Evolutionary conservation across 129 eudicot genomes (phyloP).

Genomic region (Escallonia rubra): DNA sequence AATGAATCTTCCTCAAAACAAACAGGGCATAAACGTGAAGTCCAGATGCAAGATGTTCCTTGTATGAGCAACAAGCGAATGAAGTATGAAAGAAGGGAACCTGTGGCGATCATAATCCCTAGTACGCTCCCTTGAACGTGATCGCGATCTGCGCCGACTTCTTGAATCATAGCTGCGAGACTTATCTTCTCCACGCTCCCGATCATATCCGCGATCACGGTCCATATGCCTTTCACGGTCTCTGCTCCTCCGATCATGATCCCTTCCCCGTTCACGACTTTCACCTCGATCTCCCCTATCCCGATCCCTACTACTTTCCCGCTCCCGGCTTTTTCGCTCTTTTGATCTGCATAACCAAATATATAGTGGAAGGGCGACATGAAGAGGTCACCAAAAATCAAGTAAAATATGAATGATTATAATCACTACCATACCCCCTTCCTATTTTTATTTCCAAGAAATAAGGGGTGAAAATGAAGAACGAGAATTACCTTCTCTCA

Average conservation of each 20-base stretch:
- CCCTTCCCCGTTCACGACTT: conserved; percentile 57
- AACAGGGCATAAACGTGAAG: background rate
- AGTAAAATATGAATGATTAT: background rate
- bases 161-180: conserved; percentile 69
- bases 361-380: background rate
- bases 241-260: conserved; percentile 67
- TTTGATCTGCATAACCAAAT: conserved; percentile 46
- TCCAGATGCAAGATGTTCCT: background rate
- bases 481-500: conserved; percentile 50
- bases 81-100: conserved; percentile 12
- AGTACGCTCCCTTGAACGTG: conserved; percentile 71
- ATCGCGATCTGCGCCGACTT: conserved; percentile 79
- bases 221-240: conserved; percentile 76
- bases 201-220: conserved; percentile 56
- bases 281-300: conserved; percentile 71
- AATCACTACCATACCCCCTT: background rate
- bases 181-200: conserved; percentile 61
- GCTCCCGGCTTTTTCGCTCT: conserved; percentile 63
- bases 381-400: background rate
- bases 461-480: background rate
- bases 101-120: conserved; percentile 87
- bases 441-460: background rate
- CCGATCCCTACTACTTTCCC: conserved; percentile 47
- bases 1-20: background rate
- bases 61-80: background rate